Conservation (phyloP, 164 flowering plant species). For the Santalum album region DNA sequence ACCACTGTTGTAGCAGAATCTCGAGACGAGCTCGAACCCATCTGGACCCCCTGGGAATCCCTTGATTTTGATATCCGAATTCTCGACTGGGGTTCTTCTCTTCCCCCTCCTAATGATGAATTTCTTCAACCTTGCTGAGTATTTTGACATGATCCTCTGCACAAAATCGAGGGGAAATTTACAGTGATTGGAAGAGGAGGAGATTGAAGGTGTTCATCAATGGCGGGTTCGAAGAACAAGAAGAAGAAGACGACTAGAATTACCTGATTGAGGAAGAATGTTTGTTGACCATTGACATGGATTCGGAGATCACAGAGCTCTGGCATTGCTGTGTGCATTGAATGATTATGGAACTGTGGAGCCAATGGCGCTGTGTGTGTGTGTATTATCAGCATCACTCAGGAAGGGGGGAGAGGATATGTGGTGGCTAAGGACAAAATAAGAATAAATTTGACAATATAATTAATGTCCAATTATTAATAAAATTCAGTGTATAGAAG, state of each 20-base stretch:
- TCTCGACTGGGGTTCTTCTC: constrained; percentile 33
- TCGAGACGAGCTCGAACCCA: constrained; percentile 55
- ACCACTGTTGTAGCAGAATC: constrained; percentile 55
- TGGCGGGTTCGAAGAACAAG: neutral
- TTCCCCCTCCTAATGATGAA: neutral
- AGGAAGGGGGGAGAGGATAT: too few species aligned
- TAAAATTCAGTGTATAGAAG: too few species aligned
- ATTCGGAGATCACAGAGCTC: constrained; percentile 42
- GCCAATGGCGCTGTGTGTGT: too few species aligned
- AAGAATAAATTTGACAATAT: too few species aligned
- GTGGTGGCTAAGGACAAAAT: too few species aligned
- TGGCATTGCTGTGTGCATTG: constrained; percentile 34
- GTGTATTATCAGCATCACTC: too few species aligned
- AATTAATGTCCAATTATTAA: too few species aligned
- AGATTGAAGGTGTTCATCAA: too few species aligned
- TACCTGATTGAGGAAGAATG: constrained; percentile 69
- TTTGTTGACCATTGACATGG: constrained; percentile 56
- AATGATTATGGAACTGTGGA: too few species aligned
- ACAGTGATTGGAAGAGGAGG: neutral
- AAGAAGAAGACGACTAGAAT: neutral
- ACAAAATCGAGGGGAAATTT: neutral
- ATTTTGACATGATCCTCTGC: neutral
- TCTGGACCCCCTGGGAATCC: constrained; percentile 61
- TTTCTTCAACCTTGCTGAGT: neutral
- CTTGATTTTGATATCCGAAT: constrained; percentile 37